Conservation (phyloP, 805 yeast genomes). For the Saccharomyces mikatae region DNA sequence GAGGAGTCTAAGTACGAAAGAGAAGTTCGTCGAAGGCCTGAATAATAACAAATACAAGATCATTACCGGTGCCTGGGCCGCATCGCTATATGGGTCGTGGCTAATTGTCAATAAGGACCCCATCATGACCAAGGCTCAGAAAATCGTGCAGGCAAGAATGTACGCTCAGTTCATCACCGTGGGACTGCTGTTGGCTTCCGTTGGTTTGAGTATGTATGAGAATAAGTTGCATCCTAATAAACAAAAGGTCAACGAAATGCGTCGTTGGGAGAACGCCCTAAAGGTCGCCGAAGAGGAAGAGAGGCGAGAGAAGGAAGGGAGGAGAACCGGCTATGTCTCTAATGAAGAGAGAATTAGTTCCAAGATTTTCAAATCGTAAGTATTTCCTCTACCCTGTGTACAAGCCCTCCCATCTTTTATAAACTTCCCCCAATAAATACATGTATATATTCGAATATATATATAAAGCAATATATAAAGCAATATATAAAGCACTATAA, state of each 20-base stretch:
- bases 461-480: not conserved
- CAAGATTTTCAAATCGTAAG: slow-evolving; percentile 24
- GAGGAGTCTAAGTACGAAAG: slow-evolving; percentile 40
- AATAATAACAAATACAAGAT: slow-evolving; percentile 56
- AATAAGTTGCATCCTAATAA: slow-evolving; percentile 42
- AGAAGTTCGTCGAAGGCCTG: slow-evolving; percentile 43
- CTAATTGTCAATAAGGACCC: slow-evolving; percentile 62
- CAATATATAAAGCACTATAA: too few relatives aligned
- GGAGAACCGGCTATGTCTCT: slow-evolving; percentile 18
- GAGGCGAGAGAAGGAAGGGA: slow-evolving; percentile 1
- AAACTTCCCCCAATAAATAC: not conserved
- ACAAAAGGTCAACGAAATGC: slow-evolving; percentile 28
- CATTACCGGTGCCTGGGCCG: slow-evolving; percentile 71
- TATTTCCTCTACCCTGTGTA: not conserved
- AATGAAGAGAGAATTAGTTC: slow-evolving; percentile 34
- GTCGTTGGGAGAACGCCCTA: slow-evolving; percentile 43
- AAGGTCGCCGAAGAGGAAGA: slow-evolving; percentile 35
- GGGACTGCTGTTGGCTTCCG: slow-evolving; percentile 56
- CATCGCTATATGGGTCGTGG: slow-evolving; percentile 76
- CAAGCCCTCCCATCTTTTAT: not conserved
- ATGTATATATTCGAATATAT: not conserved
- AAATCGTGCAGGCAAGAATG: slow-evolving; percentile 83
- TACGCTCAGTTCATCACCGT: slow-evolving; percentile 82
- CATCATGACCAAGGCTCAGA: slow-evolving; percentile 67
- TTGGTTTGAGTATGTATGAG: slow-evolving; percentile 59